Base-by-base conservation (phyloP, 2,329 filamentous ascomycete species). In the Bipolaris gigantea region DNA sequence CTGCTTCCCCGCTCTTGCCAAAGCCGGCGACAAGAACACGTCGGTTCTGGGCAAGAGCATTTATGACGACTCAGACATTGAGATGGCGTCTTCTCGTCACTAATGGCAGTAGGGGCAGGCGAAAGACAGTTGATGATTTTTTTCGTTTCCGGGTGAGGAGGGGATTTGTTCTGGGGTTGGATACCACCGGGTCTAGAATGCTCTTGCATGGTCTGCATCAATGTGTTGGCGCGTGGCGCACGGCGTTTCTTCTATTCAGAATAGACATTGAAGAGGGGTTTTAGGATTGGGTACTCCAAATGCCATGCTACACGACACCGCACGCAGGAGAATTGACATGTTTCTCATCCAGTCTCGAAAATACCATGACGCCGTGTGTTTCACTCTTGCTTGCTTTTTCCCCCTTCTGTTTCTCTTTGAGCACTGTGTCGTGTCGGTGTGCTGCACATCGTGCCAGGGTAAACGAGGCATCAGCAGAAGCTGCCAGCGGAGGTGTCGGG, bases 1-100 rank as follows among this genome's bases (percentile, higher is more conserved):
- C 56, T 73, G 66, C 62, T 74, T 74, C 65, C 71, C 71, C 9
- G 71, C 64, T 3, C 62, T 74, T 5, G 64, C 54, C 5, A 61
- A 65, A 25, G 64, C 62, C 0, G 59, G 65, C 30, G 58, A 59
- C 15, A 60, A 59, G 50, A 60, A 57, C 18, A 54, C 16, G n/a
- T 32, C 38, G 1, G 6, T 41, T 15, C 55, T 53, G n/a, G 50
- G 45, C n/a, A 63, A 66, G 50, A 63, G 56, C 33, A 18, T 65
- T n/a, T 48, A 61, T 5, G 43, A 39, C 3, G 27, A 44, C 6
- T 60, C 57, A 4, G 63, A 66, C 30, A 32, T 61, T n/a, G 64
- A 63, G 40, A 62, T 61, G 57, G 48, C 59, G 30, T 36, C 33
- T 18, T 25, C 30, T 6, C 51, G 36, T 27, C 4, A 11, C n/a